Base-by-base conservation (phyloP, 2,329 filamentous ascomycete species). In the Hypomyces perniciosus region DNA sequence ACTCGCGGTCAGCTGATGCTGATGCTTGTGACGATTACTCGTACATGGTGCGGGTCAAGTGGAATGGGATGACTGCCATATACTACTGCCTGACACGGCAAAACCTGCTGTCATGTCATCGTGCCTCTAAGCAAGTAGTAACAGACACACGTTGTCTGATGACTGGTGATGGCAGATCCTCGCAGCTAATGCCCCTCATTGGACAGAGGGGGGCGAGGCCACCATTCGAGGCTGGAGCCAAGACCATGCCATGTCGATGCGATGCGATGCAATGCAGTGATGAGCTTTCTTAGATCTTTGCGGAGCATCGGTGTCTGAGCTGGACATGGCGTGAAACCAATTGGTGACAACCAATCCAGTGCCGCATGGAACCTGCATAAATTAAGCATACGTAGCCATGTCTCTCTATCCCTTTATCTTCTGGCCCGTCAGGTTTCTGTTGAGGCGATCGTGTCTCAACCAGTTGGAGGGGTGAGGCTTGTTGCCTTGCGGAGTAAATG, bases 81-180 rank as follows among this genome's bases (percentile, higher is more conserved):
- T 51, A 29, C 43, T 51, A 29, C 43, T 34, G 43, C 43, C 43
- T 51, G 48, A 42, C 43, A 46, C 48, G 48, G 34, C 29, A 42
- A 30, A n/a, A 30, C 48, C 41, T 42, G 3, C n/a, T 26, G 39
- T 27, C 30, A 42, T 42, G 48, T 27, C 41, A 37, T 51, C 43
- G 46, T 46, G 8, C 35, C 31, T 38, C 26, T 31, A 28, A 31
- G 29, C 46, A 30, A 39, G 43, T 43, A 39, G 43, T 43, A 44
- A 43, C 37, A 33, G 38, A 46, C 43, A 30, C 51, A 53, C 51
- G 51, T 53, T 53, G 51, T 51, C 48, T 44, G 31, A 47, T 47
- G 51, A 53, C 51, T 53, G 51, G 51, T 35, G 45, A 38, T 42
- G 47, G 51, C 30, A 45, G 51, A 45, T 53, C 45, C 50, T 29